These are phyloP conservation scores for Syzygium malaccense DNA, from an alignment of 441 rosid genomes.

Conservation along the genomic window DNA sequence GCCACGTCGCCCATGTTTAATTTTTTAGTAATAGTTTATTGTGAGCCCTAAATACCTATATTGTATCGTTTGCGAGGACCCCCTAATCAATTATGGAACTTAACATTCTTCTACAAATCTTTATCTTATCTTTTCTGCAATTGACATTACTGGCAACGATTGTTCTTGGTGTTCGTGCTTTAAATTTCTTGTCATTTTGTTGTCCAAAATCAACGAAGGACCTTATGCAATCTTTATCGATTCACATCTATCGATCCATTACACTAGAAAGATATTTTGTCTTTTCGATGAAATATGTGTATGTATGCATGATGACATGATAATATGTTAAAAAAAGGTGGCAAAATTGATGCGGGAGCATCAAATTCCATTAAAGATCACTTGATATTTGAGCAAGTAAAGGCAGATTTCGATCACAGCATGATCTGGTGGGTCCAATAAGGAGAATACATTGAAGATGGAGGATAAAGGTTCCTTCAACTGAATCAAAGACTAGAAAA, in stretches of 20 bases:
- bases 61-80: background rate
- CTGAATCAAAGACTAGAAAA: background rate
- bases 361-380: background rate
- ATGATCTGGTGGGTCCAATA: background rate
- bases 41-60: rapidly evolving
- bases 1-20: rapidly evolving
- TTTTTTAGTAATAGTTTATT: background rate
- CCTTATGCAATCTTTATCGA: background rate
- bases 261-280: background rate
- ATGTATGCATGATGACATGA: background rate
- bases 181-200: background rate
- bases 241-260: background rate
- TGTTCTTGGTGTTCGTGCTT: rapidly evolving
- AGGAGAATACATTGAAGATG: background rate
- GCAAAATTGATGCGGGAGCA: background rate
- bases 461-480: background rate
- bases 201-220: background rate
- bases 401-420: background rate
- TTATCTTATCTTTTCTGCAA: rapidly evolving
- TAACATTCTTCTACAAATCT: background rate
- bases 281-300: background rate
- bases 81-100: background rate
- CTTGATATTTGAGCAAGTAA: background rate
- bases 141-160: background rate
- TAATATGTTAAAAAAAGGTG: background rate